Conservation (phyloP, 2,329 filamentous ascomycete genomes). For the Cytospora piceae region DNA sequence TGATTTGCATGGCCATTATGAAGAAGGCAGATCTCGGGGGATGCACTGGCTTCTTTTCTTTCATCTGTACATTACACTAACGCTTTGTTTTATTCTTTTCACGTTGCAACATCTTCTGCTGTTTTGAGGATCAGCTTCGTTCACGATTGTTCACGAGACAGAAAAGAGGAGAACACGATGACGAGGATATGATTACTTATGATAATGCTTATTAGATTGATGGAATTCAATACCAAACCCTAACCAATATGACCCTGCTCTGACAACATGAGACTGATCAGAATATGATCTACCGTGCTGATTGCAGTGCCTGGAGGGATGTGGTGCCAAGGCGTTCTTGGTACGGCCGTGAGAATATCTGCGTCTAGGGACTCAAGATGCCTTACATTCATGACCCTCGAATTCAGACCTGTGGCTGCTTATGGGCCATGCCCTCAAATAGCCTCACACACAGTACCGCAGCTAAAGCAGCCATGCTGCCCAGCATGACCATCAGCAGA, state of each 20-base stretch:
- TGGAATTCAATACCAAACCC: too few species aligned
- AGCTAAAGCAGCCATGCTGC: slow-evolving; percentile 37
- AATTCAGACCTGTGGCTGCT: neutral
- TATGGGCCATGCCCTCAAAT: slow-evolving; percentile 32
- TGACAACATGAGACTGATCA: too few species aligned
- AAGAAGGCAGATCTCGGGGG: neutral
- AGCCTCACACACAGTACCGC: slow-evolving; percentile 39
- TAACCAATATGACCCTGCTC: neutral
- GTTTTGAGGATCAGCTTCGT: neutral
- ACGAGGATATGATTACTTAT: neutral
- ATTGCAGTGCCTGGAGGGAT: too few species aligned
- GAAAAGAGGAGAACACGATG: neutral
- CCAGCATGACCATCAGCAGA: slow-evolving; percentile 39
- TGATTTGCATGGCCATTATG: slow-evolving; percentile 1
- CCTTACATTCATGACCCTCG: neutral
- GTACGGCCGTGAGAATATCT: neutral
- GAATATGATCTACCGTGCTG: too few species aligned
- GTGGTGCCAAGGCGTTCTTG: too few species aligned
- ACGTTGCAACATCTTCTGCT: neutral
- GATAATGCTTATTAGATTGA: neutral
- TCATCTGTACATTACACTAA: neutral
- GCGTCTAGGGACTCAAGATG: neutral
- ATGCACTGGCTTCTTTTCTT: neutral
- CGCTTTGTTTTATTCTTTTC: neutral
- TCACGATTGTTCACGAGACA: neutral